These are phyloP conservation scores for Gillenia trifoliata DNA, from an alignment of 306 rosid species.

Conservation along the genomic window DNA sequence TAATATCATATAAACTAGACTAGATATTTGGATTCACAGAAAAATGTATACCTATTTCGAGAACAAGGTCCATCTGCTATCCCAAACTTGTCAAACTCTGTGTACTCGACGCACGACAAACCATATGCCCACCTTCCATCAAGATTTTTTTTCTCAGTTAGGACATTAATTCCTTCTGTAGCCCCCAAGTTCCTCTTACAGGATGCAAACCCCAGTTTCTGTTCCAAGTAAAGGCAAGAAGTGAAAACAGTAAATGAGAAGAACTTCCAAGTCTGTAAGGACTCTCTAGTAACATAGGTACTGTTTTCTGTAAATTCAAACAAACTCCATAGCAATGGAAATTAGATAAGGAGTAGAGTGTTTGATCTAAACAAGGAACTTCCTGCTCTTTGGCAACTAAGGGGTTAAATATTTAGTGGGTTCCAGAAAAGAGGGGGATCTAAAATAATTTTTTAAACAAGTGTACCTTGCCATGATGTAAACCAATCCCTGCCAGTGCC, in stretches of 20 bases:
- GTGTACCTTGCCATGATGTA: slow-evolving; percentile 76
- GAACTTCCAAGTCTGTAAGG: neutral
- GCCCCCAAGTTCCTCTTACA: slow-evolving; percentile 77
- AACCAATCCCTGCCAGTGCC: slow-evolving; percentile 92
- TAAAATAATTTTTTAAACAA: neutral
- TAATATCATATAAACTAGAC: neutral
- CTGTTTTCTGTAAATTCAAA: neutral
- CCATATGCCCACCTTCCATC: slow-evolving; percentile 90
- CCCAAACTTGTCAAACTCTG: slow-evolving; percentile 87
- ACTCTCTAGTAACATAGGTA: neutral
- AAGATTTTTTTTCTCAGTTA: slow-evolving; percentile 66
- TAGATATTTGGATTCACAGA: slow-evolving; percentile 15
- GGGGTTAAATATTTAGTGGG: neutral
- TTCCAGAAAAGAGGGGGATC: neutral
- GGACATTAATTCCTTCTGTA: slow-evolving; percentile 92
- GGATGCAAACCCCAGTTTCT: slow-evolving; percentile 96
- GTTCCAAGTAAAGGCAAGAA: slow-evolving; percentile 22
- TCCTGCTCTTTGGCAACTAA: neutral
- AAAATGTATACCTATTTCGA: slow-evolving; percentile 45
- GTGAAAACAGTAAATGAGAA: neutral
- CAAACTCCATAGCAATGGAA: neutral
- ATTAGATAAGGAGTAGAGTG: neutral
- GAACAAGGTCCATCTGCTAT: slow-evolving; percentile 48
- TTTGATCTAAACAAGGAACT: neutral
- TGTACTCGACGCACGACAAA: slow-evolving; percentile 86